phyloP scores from a whole-genome alignment of 345 rosid genomes.

The Arabis hirsuta region DNA sequence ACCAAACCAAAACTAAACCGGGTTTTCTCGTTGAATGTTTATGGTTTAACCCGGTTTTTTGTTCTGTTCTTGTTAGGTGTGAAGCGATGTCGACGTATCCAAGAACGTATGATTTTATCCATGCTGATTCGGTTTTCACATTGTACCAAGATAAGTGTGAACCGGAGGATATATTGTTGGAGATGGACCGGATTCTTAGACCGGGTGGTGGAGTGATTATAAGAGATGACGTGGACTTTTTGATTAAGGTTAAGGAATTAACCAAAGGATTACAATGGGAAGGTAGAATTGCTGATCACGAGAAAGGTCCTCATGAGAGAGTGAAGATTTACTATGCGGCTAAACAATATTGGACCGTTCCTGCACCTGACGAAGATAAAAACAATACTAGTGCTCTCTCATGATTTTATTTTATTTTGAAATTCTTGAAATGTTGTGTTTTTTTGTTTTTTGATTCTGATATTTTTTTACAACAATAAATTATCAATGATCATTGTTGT shows the following conservation, averaged over 20 bases:
- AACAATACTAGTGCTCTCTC: slow-evolving; percentile 38
- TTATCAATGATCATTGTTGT: slow-evolving; percentile 1
- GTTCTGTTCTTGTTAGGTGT: slow-evolving; percentile 28
- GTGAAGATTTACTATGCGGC: slow-evolving; percentile 76
- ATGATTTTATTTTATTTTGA: not conserved
- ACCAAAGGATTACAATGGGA: slow-evolving; percentile 77
- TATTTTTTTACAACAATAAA: slow-evolving; percentile 21
- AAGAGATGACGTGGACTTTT: slow-evolving; percentile 81
- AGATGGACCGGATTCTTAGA: slow-evolving; percentile 87
- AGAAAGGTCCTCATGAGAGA: slow-evolving; percentile 71
- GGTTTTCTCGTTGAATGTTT: not conserved
- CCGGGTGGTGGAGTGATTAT: slow-evolving; percentile 84
- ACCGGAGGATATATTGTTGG: slow-evolving; percentile 72
- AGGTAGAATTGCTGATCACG: slow-evolving; percentile 80
- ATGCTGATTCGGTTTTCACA: slow-evolving; percentile 76
- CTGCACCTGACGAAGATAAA: slow-evolving; percentile 35
- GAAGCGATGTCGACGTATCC: slow-evolving; percentile 99
- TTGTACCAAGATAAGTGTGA: slow-evolving; percentile 73
- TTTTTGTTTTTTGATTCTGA: slow-evolving; percentile 8
- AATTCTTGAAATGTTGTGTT: not conserved
- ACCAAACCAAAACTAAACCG: slow-evolving; percentile 1
- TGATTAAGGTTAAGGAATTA: slow-evolving; percentile 65
- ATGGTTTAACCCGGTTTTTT: slow-evolving; percentile 9
- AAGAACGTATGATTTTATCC: slow-evolving; percentile 89
- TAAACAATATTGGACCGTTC: slow-evolving; percentile 83